Conservation (phyloP, 768 basidiomycete genomes). For the Amanita pallidorosea region DNA sequence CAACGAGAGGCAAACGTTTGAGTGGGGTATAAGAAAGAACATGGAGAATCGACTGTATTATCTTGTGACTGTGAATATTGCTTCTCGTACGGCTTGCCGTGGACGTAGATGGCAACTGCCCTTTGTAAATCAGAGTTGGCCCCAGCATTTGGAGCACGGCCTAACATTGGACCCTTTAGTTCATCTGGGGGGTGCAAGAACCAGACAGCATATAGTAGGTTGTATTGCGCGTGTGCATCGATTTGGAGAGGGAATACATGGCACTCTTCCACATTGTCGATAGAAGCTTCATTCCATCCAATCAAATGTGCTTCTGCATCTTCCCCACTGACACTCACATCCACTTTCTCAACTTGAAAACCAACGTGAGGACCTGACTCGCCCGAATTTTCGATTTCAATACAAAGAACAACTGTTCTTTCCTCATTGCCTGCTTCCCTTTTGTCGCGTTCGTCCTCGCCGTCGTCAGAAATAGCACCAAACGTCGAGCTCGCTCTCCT, state of each 20-base stretch:
- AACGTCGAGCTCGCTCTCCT: slow-evolving; percentile 19
- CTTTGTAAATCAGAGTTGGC: slow-evolving; percentile 46
- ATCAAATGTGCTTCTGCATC: slow-evolving; percentile 39
- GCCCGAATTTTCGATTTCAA: slow-evolving; percentile 81
- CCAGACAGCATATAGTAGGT: slow-evolving; percentile 82
- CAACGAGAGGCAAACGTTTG: slow-evolving; percentile 72
- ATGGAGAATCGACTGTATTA: slow-evolving; percentile 10
- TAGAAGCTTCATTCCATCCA: slow-evolving; percentile 48
- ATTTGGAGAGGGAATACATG: slow-evolving; percentile 62
- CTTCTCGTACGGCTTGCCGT: slow-evolving; percentile 52
- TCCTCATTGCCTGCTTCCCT: slow-evolving; percentile 70
- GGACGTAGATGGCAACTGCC: slow-evolving; percentile 70
- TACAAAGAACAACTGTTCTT: slow-evolving; percentile 78
- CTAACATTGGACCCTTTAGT: slow-evolving; percentile 30
- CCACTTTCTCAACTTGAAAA: slow-evolving; percentile 68
- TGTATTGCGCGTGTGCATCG: slow-evolving; percentile 71
- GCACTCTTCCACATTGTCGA: slow-evolving; percentile 26
- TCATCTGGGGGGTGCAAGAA: slow-evolving; percentile 62
- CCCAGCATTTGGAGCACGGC: slow-evolving; percentile 12
- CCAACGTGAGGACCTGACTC: slow-evolving; percentile 49
- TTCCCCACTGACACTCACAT: slow-evolving; percentile 65
- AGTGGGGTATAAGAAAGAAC: slow-evolving; percentile 45
- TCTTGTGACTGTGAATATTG: slow-evolving; percentile 8
- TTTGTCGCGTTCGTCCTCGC: slow-evolving; percentile 39
- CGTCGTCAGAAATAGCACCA: slow-evolving; percentile 15